These are phyloP conservation scores for Cryptococcus maquisensis DNA, from an alignment of 1,284 basidiomycete species.

Conservation along the genomic window DNA sequence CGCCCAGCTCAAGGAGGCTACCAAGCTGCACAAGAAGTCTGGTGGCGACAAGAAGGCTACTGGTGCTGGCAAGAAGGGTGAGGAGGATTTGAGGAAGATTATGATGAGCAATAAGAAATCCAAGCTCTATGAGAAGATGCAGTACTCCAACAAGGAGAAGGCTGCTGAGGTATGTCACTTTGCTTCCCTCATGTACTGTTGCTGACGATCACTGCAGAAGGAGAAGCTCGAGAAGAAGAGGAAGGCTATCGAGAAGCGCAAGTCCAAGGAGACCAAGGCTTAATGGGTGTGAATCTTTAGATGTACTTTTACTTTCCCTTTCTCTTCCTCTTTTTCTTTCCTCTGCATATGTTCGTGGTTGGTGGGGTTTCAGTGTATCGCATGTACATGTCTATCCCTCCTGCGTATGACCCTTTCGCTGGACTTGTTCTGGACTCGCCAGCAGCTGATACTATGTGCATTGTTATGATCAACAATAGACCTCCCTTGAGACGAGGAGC, in stretches of 20 bases:
- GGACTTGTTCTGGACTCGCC: too few species aligned
- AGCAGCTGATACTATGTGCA: too few species aligned
- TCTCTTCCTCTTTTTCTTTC: neutral
- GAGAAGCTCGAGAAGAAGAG: constrained; percentile 61
- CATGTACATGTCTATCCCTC: neutral
- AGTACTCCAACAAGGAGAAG: constrained; percentile 77
- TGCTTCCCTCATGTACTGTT: neutral
- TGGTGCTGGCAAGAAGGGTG: constrained; percentile 46
- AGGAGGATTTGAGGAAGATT: constrained; percentile 95
- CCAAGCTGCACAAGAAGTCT: constrained; percentile 54
- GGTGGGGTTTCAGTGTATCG: neutral
- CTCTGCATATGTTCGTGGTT: neutral
- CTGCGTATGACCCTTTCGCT: neutral
- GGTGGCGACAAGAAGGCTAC: constrained; percentile 10
- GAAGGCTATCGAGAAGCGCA: constrained; percentile 59
- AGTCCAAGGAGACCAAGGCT: constrained; percentile 49
- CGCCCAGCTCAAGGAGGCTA: constrained; percentile 67
- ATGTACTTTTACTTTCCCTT: too few species aligned
- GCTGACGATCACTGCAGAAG: constrained; percentile 48
- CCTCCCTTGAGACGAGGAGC: too few species aligned
- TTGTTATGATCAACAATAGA: too few species aligned
- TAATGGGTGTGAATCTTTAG: neutral
- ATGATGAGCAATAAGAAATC: constrained; percentile 96
- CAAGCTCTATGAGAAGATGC: constrained; percentile 94
- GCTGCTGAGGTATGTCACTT: constrained; percentile 65